A percentile compares a stretch with the other conserved stretches of the same genome.
These are phyloP conservation scores for Linnemannia elongata DNA, from an alignment of 192 early-diverging fungal species.

Conservation along the genomic window DNA sequence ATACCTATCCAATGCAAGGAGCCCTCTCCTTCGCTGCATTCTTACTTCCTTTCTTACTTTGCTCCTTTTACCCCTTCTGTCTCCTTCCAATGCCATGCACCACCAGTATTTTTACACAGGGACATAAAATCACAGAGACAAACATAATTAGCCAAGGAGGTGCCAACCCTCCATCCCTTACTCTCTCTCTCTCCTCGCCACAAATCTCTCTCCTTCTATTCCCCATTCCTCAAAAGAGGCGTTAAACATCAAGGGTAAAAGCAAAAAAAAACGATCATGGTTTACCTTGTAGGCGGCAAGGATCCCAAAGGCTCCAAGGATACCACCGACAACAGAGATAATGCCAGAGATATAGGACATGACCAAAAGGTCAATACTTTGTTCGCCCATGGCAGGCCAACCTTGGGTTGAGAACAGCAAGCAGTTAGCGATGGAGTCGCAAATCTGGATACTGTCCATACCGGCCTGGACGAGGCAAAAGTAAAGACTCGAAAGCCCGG, in stretches of 20 bases:
- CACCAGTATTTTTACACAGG: not conserved
- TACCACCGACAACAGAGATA: slow-evolving; percentile 30
- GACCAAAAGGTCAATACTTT: slow-evolving; percentile 33
- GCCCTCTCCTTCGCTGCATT: not conserved
- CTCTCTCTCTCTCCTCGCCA: not conserved
- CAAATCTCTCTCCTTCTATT: not conserved
- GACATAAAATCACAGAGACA: not conserved
- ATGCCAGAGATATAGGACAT: slow-evolving; percentile 51
- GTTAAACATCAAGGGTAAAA: not conserved
- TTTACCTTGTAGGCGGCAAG: slow-evolving; percentile 47
- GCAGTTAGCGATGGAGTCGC: slow-evolving; percentile 28
- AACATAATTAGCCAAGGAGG: slow-evolving; percentile 1
- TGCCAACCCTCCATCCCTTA: not conserved
- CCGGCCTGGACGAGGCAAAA: slow-evolving; percentile 45
- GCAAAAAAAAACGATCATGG: not conserved
- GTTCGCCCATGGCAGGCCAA: slow-evolving; percentile 45
- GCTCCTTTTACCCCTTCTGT: not conserved
- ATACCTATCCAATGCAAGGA: not conserved
- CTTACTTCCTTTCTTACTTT: not conserved
- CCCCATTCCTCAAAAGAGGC: too few species aligned
- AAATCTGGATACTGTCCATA: slow-evolving; percentile 27
- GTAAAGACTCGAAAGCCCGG: slow-evolving; percentile 38
- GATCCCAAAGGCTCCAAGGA: slow-evolving; percentile 44
- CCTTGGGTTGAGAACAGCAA: slow-evolving; percentile 42
- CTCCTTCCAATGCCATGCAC: not conserved